Percentiles rank a stretch among this genome's conserved stretches.
Evolutionary conservation across 495 filamentous ascomycete species (phyloP).

Genomic region (Pyronema domesticum): DNA sequence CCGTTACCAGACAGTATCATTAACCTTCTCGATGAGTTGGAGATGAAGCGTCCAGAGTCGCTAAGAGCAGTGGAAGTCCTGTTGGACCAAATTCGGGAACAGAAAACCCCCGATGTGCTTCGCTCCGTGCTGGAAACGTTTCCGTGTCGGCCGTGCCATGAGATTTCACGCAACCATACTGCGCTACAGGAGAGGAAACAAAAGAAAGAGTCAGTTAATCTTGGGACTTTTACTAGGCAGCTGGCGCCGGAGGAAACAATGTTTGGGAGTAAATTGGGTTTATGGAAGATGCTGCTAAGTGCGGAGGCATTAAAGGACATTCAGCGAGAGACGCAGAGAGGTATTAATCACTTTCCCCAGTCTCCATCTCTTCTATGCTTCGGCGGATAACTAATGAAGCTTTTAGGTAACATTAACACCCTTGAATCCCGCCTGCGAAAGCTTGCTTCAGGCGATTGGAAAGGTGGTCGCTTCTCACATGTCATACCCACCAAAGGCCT

Average conservation of each 20-base stretch:
- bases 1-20: not conserved
- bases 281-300: conserved; percentile 30
- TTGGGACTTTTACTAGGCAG: not conserved
- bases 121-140: not conserved
- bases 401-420: conserved; percentile 5
- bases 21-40: not conserved
- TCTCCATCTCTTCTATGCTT: conserved; percentile 1
- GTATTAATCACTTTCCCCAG: not conserved
- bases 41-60: not conserved
- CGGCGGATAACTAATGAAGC: not conserved
- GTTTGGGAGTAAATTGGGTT: conserved; percentile 24
- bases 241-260: not conserved
- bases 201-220: not conserved
- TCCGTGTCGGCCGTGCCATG: conserved; percentile 8
- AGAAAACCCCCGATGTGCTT: not conserved
- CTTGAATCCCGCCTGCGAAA: conserved; percentile 19
- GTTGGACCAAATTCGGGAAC: not conserved
- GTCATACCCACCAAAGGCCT: not conserved
- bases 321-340: conserved; percentile 3
- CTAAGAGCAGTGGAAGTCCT: not conserved
- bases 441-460: conserved; percentile 26
- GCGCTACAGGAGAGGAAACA: not conserved
- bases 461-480: not conserved
- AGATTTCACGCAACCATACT: not conserved
- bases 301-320: conserved; percentile 23